Conservation (phyloP, 106 monocot genomes). For the Hemerocallis citrina region DNA sequence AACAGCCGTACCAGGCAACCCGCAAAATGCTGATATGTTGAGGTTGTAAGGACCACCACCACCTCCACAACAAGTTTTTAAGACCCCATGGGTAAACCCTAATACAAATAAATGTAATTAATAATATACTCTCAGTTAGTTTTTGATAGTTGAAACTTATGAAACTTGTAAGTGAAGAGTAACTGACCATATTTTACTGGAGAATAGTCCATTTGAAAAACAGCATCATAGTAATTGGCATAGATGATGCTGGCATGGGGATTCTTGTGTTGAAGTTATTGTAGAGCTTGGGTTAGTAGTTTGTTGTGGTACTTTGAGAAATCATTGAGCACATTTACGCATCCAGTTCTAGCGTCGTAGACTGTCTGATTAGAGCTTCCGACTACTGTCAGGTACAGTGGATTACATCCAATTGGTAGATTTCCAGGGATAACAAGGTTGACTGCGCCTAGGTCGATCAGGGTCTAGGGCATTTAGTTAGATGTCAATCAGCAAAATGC, state of each 20-base stretch:
- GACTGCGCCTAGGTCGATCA: conserved; percentile 24
- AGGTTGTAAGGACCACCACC: conserved; percentile 52
- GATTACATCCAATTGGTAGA: conserved; percentile 28
- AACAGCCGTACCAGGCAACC: conserved; percentile 15
- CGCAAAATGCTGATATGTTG: conserved; percentile 22
- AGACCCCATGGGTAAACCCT: background rate
- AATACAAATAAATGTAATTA: background rate
- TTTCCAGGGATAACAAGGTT: conserved; percentile 25
- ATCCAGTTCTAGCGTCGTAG: conserved; percentile 32
- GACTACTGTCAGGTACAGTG: conserved; percentile 17
- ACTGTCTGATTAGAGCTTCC: background rate
- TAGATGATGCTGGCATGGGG: conserved; percentile 21
- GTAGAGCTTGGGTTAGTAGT: conserved; percentile 15
- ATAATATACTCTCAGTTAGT: background rate
- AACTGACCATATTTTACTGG: conserved; percentile 31
- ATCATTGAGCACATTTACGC: conserved; percentile 26
- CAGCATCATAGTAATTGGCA: conserved; percentile 21
- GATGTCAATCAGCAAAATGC: too few species aligned
- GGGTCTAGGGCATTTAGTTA: too few species aligned
- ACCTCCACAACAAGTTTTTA: conserved; percentile 40
- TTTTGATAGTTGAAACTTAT: too few species aligned
- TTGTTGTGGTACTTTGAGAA: conserved; percentile 33
- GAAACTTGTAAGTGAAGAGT: too few species aligned
- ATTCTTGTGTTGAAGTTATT: conserved; percentile 13
- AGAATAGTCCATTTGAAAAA: conserved; percentile 9